phyloP scores from a whole-genome alignment of 2,329 filamentous ascomycete species.

The Fulvia fulva region DNA sequence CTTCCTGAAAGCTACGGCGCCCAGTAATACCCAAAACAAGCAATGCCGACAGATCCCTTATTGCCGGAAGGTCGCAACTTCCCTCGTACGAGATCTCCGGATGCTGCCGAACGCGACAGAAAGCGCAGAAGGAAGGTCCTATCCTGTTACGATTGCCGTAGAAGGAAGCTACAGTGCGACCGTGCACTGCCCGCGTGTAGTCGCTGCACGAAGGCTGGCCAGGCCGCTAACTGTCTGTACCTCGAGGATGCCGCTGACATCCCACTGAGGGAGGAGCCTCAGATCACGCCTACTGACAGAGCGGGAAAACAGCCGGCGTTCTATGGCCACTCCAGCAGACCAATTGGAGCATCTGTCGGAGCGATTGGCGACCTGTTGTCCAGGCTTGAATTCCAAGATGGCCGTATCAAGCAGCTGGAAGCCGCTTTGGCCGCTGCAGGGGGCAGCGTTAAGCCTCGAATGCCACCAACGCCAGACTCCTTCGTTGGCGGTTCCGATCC shows the following conservation, averaged over 20 bases:
- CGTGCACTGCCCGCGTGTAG: constrained; percentile 43
- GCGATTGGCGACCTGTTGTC: constrained; percentile 22
- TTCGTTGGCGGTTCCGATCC: constrained; percentile 11
- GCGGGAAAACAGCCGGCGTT: constrained; percentile 20
- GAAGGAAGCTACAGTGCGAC: constrained; percentile 47
- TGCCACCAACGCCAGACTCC: constrained; percentile 28
- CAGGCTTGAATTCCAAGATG: constrained; percentile 26
- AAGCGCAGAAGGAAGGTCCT: constrained; percentile 46
- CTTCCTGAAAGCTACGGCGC: not conserved
- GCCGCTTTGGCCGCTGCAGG: constrained; percentile 20
- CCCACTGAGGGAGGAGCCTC: constrained; percentile 20
- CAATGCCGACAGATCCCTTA: constrained; percentile 21
- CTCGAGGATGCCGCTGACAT: constrained; percentile 28
- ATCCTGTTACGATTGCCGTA: constrained; percentile 45
- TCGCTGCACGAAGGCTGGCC: constrained; percentile 42
- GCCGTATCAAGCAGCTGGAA: constrained; percentile 30
- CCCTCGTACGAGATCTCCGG: constrained; percentile 18
- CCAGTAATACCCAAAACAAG: not conserved
- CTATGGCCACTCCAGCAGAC: constrained; percentile 29
- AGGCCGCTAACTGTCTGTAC: constrained; percentile 42
- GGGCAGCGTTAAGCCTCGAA: constrained; percentile 12
- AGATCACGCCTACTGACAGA: constrained; percentile 2
- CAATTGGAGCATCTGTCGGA: constrained; percentile 11
- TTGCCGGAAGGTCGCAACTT: constrained; percentile 20
- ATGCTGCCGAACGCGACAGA: constrained; percentile 28